A percentile compares a stretch with the other conserved stretches of the same genome.
These are phyloP conservation scores for Chaetomiaceae sp. DNA, from an alignment of 2,329 filamentous ascomycete species.

Conservation along the genomic window DNA sequence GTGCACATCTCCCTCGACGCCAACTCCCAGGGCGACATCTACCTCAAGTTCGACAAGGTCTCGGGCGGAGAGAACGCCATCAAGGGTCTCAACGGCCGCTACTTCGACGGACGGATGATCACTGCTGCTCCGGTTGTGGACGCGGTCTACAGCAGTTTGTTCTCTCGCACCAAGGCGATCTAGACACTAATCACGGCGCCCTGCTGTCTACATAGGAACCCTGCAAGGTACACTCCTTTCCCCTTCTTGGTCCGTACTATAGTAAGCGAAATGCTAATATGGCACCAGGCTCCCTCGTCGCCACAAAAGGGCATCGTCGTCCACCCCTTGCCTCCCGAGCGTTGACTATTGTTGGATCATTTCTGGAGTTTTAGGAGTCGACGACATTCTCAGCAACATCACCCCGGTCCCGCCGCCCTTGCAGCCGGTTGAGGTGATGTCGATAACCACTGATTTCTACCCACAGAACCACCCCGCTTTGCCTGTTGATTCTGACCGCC, in stretches of 20 bases:
- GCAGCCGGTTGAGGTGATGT: neutral
- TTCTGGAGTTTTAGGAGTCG: neutral
- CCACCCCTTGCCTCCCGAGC: neutral
- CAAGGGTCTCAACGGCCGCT: conserved; percentile 93
- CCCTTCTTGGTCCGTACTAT: too few species aligned
- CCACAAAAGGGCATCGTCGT: neutral
- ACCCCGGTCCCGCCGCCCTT: neutral
- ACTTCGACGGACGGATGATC: conserved; percentile 89
- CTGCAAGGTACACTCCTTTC: conserved; percentile 20
- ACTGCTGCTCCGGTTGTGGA: conserved; percentile 95
- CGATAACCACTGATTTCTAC: conserved; percentile 6
- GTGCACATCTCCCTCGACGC: conserved; percentile 95
- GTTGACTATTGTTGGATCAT: conserved; percentile 8
- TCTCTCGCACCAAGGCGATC: conserved; percentile 79
- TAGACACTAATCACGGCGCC: conserved; percentile 56
- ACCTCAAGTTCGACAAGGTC: conserved; percentile 96
- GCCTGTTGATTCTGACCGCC: neutral
- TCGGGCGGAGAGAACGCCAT: conserved; percentile 95
- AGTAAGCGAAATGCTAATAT: conserved; percentile 8
- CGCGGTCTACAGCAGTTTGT: conserved; percentile 96
- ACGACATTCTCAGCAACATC: neutral
- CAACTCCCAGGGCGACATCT: conserved; percentile 93
- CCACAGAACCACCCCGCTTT: neutral
- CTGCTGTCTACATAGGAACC: conserved; percentile 43
- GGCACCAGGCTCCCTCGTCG: neutral